These are phyloP conservation scores for Castanea sativa DNA, from an alignment of 306 rosid species.

Conservation along the genomic window DNA sequence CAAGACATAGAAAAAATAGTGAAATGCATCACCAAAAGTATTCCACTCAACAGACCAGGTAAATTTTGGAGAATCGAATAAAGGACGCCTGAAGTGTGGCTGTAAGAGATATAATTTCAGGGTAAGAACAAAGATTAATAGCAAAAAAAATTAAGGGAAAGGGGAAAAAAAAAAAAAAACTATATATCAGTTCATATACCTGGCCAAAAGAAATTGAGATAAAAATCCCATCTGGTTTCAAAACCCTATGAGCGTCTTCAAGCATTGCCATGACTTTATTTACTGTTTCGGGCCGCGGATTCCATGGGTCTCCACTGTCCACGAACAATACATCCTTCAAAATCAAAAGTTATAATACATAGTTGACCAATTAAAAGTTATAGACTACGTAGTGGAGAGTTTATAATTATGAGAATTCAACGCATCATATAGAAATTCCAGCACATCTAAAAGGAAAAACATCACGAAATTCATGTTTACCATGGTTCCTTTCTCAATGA, in stretches of 20 bases:
- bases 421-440: constrained; percentile 17
- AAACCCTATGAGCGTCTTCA: constrained; percentile 76
- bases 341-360: constrained; percentile 23
- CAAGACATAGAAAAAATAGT: constrained; percentile 75
- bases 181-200: constrained; percentile 40
- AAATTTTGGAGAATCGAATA: constrained; percentile 70
- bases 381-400: background rate
- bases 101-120: constrained; percentile 32
- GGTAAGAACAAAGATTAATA: constrained; percentile 25
- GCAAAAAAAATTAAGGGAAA: constrained; percentile 1
- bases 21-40: constrained; percentile 88
- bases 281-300: constrained; percentile 65
- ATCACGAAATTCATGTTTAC: constrained; percentile 37
- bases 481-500: constrained; percentile 98
- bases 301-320: constrained; percentile 96
- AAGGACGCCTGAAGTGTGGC: constrained; percentile 93
- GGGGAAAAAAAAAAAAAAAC: background rate
- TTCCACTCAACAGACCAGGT: constrained; percentile 89
- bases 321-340: constrained; percentile 94
- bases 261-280: constrained; percentile 78
- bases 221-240: constrained; percentile 72
- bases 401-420: constrained; percentile 12
- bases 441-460: constrained; percentile 19
- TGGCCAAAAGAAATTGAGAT: constrained; percentile 94
- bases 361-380: constrained; percentile 11